Percentiles rank a stretch among this genome's conserved stretches.
phyloP scores from a whole-genome alignment of 129 eudicot species.

The Lactuca saligna region DNA sequence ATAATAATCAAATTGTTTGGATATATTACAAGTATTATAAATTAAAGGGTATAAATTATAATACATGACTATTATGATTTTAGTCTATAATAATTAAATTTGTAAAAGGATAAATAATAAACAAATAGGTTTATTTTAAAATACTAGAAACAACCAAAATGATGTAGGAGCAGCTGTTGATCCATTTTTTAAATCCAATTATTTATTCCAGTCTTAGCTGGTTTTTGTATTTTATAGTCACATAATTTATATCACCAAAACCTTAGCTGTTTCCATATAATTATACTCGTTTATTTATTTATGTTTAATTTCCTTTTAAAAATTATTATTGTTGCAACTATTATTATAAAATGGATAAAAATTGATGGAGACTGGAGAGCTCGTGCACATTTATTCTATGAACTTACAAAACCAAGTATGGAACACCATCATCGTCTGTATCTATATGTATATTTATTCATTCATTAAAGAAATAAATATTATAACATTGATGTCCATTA shows the following conservation, averaged over 20 bases:
- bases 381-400: slow-evolving; percentile 31
- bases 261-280: slow-evolving; percentile 31
- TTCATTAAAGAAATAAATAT: neutral
- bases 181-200: slow-evolving; percentile 26
- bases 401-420: slow-evolving; percentile 23
- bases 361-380: slow-evolving; percentile 24
- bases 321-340: neutral
- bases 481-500: slow-evolving; percentile 6
- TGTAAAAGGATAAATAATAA: neutral
- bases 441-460: slow-evolving; percentile 16
- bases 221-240: slow-evolving; percentile 25
- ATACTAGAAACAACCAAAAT: slow-evolving; percentile 30
- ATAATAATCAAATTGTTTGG: neutral
- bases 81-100: neutral
- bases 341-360: slow-evolving; percentile 20
- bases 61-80: neutral
- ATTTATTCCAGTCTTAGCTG: slow-evolving; percentile 32
- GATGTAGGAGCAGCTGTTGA: slow-evolving; percentile 37
- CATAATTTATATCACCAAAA: slow-evolving; percentile 30
- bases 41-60: no score
- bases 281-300: slow-evolving; percentile 3
- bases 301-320: neutral
- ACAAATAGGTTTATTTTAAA: neutral
- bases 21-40: neutral
- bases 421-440: slow-evolving; percentile 20